phyloP scores from a whole-genome alignment of 257 asterid species.

The Nicotiana undulata region DNA sequence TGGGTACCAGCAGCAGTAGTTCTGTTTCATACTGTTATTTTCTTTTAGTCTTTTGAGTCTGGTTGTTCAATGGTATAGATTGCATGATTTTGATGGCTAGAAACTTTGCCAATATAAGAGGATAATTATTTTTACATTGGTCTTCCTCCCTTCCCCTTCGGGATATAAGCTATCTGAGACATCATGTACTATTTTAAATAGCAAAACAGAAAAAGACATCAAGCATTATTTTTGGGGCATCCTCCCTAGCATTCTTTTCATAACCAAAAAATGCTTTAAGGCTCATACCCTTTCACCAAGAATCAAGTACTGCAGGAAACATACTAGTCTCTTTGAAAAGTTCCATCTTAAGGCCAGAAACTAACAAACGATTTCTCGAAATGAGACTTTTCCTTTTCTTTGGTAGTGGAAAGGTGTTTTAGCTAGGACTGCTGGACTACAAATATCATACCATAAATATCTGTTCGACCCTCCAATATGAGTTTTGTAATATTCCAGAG shows the following conservation, averaged over 20 bases:
- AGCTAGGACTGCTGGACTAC: background rate
- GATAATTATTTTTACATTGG: background rate
- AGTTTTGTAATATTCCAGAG: conserved; percentile 47
- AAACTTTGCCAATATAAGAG: background rate
- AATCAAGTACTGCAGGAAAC: background rate
- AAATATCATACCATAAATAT: conserved; percentile 50
- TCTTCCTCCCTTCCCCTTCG: background rate
- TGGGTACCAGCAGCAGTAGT: background rate
- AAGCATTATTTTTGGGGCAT: background rate
- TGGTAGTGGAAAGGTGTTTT: background rate
- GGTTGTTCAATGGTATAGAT: background rate
- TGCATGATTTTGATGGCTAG: background rate
- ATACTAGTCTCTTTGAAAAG: background rate
- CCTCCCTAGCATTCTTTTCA: background rate
- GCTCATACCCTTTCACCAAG: background rate
- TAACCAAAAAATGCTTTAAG: background rate
- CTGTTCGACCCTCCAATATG: conserved; percentile 71
- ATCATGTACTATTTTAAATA: background rate
- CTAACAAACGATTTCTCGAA: background rate
- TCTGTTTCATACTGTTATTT: background rate
- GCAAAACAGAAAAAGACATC: too few relatives aligned
- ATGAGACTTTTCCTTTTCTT: background rate
- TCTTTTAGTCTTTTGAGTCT: background rate
- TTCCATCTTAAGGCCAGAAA: background rate
- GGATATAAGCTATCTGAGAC: background rate